phyloP scores from a whole-genome alignment of 345 rosid species.

The Acer yangbiense region DNA sequence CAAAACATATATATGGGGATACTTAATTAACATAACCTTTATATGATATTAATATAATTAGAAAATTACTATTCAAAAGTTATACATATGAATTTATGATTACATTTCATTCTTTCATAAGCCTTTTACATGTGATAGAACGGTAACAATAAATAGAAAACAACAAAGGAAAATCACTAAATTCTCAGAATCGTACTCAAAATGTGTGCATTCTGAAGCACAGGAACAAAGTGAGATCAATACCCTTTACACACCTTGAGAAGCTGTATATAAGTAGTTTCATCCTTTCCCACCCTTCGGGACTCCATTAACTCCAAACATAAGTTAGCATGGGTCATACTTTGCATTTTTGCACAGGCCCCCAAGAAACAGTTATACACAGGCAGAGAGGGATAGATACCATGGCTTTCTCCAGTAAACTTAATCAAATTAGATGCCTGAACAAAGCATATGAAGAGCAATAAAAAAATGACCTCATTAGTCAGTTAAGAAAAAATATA shows the following conservation, averaged over 20 bases:
- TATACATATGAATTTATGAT: background rate
- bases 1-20: background rate
- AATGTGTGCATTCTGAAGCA: background rate
- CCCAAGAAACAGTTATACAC: slow-evolving; percentile 64
- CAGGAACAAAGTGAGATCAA: slow-evolving; percentile 11
- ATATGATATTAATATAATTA: background rate
- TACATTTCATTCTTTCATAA: background rate
- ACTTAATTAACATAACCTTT: background rate
- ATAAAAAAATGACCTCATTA: slow-evolving; percentile 1
- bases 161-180: background rate
- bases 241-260: slow-evolving; percentile 60
- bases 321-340: slow-evolving; percentile 41
- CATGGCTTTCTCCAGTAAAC: slow-evolving; percentile 50
- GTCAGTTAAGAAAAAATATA: slow-evolving; percentile 8
- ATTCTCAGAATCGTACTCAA: slow-evolving; percentile 8
- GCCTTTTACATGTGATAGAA: background rate
- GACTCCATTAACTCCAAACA: slow-evolving; percentile 88
- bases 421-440: slow-evolving; percentile 70
- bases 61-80: background rate
- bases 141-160: background rate
- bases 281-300: slow-evolving; percentile 66
- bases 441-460: slow-evolving; percentile 24
- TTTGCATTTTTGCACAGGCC: slow-evolving; percentile 49
- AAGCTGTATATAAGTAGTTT: slow-evolving; percentile 65
- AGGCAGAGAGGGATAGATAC: slow-evolving; percentile 44